These are phyloP conservation scores for Fusarium metavorans DNA, from an alignment of 2,329 filamentous ascomycete genomes.

Conservation along the genomic window DNA sequence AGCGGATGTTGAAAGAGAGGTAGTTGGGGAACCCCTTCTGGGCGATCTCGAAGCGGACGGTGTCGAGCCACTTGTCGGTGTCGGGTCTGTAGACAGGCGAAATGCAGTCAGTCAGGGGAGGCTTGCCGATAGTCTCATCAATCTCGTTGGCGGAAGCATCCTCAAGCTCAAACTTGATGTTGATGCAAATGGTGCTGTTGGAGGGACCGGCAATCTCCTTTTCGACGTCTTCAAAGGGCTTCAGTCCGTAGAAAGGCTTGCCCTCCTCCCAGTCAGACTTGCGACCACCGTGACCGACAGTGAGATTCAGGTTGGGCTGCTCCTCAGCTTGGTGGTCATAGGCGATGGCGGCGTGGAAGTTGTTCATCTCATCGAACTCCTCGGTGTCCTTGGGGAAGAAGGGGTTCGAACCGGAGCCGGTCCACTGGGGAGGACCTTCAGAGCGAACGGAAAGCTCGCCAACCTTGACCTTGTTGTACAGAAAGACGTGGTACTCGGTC, in stretches of 20 bases:
- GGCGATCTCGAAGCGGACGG: constrained; percentile 29
- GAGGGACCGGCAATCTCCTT: constrained; percentile 2
- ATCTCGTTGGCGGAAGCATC: background rate
- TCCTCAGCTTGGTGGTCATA: background rate
- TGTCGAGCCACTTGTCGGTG: constrained; percentile 23
- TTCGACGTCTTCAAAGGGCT: background rate
- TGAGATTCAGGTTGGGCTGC: constrained; percentile 8
- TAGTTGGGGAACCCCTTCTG: constrained; percentile 17
- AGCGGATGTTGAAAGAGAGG: constrained; percentile 34
- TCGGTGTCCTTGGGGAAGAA: constrained; percentile 13
- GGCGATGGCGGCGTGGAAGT: constrained; percentile 22
- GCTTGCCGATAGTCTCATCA: background rate
- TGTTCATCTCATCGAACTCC: background rate
- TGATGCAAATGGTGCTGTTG: constrained; percentile 22
- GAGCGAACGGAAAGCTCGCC: background rate
- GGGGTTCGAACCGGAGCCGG: constrained; percentile 10
- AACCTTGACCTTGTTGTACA: constrained; percentile 18
- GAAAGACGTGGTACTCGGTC: constrained; percentile 15
- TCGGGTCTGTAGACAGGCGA: background rate
- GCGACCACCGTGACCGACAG: constrained; percentile 18
- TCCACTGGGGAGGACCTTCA: constrained; percentile 13
- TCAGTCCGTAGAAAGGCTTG: background rate
- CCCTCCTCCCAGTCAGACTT: constrained; percentile 4
- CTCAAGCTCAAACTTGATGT: constrained; percentile 15
- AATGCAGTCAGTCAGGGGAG: background rate